Percentiles rank a stretch among this genome's conserved stretches.
Conservation (phyloP, 495 filamentous ascomycete genomes). For the Penicillium argentinense region DNA sequence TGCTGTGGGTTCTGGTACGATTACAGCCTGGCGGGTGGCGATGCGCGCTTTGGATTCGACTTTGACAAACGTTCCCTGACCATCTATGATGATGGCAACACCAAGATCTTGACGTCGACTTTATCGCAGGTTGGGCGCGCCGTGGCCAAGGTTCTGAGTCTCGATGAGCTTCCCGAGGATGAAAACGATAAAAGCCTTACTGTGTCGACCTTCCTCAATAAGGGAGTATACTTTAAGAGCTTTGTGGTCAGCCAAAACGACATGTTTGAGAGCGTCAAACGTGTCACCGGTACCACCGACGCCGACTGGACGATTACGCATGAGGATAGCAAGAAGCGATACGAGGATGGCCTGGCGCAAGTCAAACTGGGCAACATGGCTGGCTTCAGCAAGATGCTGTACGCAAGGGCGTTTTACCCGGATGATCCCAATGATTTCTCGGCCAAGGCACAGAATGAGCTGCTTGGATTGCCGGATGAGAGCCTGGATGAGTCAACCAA, state of each 20-base stretch:
- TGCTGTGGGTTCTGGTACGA: conserved; percentile 56
- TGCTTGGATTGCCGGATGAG: conserved; percentile 55
- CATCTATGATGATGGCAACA: conserved; percentile 52
- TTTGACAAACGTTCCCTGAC: conserved; percentile 41
- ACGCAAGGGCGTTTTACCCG: conserved; percentile 49
- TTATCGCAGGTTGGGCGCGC: conserved; percentile 48
- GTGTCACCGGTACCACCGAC: conserved; percentile 52
- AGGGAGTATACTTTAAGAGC: conserved; percentile 42
- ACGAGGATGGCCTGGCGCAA: conserved; percentile 39
- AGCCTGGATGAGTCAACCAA: conserved; percentile 55
- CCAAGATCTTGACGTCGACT: conserved; percentile 38
- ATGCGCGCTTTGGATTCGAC: conserved; percentile 48
- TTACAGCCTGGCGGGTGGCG: conserved; percentile 40
- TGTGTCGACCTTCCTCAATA: conserved; percentile 41
- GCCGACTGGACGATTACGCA: conserved; percentile 56
- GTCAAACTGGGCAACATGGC: conserved; percentile 43
- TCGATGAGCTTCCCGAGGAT: conserved; percentile 49
- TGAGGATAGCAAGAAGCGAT: conserved; percentile 44
- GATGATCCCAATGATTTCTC: conserved; percentile 38
- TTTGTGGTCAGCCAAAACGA: conserved; percentile 54
- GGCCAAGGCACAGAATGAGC: conserved; percentile 42
- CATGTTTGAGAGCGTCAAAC: conserved; percentile 53
- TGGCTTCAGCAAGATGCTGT: conserved; percentile 53
- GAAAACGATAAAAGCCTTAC: conserved; percentile 39
- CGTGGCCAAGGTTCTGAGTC: conserved; percentile 45